Conservation (phyloP, 768 basidiomycete genomes). For the Asterophora parasitica region DNA sequence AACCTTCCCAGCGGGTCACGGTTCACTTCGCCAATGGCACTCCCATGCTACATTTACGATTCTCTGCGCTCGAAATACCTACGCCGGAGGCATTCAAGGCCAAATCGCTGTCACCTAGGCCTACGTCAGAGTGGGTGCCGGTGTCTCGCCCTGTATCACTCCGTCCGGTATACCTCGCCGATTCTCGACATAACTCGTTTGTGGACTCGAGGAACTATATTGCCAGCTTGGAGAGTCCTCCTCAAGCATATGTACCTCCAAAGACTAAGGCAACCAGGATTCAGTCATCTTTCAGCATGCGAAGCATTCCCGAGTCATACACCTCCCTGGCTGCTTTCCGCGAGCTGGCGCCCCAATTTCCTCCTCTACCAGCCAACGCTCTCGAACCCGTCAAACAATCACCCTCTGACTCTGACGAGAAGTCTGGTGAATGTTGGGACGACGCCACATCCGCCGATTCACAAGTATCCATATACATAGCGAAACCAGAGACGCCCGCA, state of each 20-base stretch:
- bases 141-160: not conserved
- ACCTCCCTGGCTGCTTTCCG: slow-evolving; percentile 43
- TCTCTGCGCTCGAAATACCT: slow-evolving; percentile 46
- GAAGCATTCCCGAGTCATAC: slow-evolving; percentile 28
- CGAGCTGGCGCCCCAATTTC: slow-evolving; percentile 51
- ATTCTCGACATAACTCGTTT: not conserved
- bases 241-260: not conserved
- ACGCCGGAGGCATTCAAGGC: too few relatives aligned
- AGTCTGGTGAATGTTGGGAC: slow-evolving; percentile 7
- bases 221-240: not conserved
- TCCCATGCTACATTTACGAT: slow-evolving; percentile 51
- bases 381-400: slow-evolving; percentile 16
- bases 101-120: too few relatives aligned
- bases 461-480: not conserved
- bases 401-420: not conserved
- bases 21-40: slow-evolving; percentile 40
- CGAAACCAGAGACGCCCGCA: not conserved
- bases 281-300: slow-evolving; percentile 11
- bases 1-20: slow-evolving; percentile 40
- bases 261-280: not conserved
- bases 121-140: too few relatives aligned
- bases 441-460: slow-evolving; percentile 1
- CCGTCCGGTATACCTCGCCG: not conserved
- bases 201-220: not conserved
- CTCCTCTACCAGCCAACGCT: slow-evolving; percentile 38